Evolutionary conservation across 495 filamentous ascomycete genomes (phyloP).

Genomic region (Tuber calosporum): DNA sequence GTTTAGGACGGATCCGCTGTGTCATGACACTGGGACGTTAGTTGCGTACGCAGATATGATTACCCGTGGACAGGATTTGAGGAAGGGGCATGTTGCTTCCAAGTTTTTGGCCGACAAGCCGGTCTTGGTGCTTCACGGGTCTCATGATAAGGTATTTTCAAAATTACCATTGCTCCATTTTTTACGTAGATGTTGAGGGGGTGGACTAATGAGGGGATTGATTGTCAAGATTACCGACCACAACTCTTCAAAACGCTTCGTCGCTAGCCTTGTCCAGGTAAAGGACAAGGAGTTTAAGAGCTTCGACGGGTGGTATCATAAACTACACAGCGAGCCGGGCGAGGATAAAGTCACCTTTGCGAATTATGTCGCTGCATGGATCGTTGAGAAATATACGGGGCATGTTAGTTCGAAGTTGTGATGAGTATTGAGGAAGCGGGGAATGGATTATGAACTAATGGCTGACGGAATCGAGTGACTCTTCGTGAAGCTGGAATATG

Average conservation of each 20-base stretch:
- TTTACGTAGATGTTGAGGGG: neutral
- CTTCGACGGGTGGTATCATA: slow-evolving; percentile 75
- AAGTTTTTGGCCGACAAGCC: slow-evolving; percentile 36
- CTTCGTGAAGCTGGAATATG: neutral
- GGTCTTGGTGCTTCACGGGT: slow-evolving; percentile 62
- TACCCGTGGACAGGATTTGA: slow-evolving; percentile 53
- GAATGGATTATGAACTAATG: neutral
- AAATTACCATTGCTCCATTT: too few relatives aligned
- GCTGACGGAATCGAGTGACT: neutral
- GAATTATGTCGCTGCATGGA: slow-evolving; percentile 67
- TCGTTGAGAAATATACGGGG: slow-evolving; percentile 50
- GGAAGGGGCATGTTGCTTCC: slow-evolving; percentile 40
- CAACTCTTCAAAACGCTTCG: slow-evolving; percentile 54
- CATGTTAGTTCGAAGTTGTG: slow-evolving; percentile 19
- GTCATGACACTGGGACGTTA: slow-evolving; percentile 72
- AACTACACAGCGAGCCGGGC: slow-evolving; percentile 63
- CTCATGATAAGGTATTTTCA: slow-evolving; percentile 49
- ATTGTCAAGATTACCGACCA: slow-evolving; percentile 52
- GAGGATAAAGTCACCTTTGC: slow-evolving; percentile 57
- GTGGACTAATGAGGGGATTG: neutral
- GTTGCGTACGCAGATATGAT: slow-evolving; percentile 68
- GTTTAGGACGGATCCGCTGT: slow-evolving; percentile 56
- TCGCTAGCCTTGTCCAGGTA: slow-evolving; percentile 45
- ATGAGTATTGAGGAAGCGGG: neutral
- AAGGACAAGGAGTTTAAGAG: slow-evolving; percentile 60